phyloP scores from a whole-genome alignment of 805 yeast genomes.

The Saturnispora mendoncae region DNA sequence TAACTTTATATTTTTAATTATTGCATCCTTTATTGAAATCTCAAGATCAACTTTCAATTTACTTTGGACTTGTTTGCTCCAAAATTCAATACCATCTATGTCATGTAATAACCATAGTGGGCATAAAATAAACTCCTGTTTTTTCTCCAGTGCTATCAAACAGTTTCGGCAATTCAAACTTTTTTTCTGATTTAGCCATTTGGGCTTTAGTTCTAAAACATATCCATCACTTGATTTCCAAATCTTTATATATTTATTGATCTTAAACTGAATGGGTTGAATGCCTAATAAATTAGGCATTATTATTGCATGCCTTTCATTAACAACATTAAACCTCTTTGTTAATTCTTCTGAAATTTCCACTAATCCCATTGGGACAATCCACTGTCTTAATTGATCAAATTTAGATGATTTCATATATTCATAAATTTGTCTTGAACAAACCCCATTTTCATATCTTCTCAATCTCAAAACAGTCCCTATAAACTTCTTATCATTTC shows the following conservation, averaged over 20 bases:
- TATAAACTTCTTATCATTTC: constrained; percentile 25
- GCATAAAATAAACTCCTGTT: constrained; percentile 30
- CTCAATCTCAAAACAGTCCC: constrained; percentile 34
- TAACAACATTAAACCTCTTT: constrained; percentile 6
- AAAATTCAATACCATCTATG: constrained; percentile 25
- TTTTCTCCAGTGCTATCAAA: constrained; percentile 29
- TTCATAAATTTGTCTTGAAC: constrained; percentile 34
- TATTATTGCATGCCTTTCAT: constrained; percentile 20
- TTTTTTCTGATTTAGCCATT: constrained; percentile 30
- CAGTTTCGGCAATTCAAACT: constrained; percentile 38
- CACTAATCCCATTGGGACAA: constrained; percentile 11
- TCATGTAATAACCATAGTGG: constrained; percentile 32
- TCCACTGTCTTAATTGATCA: constrained; percentile 11
- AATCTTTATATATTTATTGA: constrained; percentile 22
- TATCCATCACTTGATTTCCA: constrained; percentile 13
- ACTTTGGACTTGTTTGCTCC: constrained; percentile 22
- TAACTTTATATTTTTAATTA: constrained; percentile 10
- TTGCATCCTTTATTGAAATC: constrained; percentile 4
- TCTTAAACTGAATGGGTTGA: not conserved
- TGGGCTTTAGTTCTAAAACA: constrained; percentile 41
- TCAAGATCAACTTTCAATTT: not conserved
- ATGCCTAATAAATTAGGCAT: constrained; percentile 22
- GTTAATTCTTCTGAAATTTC: not conserved
- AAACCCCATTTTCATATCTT: constrained; percentile 25
- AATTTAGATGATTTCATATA: constrained; percentile 27